These are phyloP conservation scores for Diaporthe ampelina DNA, from an alignment of 2,329 filamentous ascomycete genomes.

Conservation along the genomic window DNA sequence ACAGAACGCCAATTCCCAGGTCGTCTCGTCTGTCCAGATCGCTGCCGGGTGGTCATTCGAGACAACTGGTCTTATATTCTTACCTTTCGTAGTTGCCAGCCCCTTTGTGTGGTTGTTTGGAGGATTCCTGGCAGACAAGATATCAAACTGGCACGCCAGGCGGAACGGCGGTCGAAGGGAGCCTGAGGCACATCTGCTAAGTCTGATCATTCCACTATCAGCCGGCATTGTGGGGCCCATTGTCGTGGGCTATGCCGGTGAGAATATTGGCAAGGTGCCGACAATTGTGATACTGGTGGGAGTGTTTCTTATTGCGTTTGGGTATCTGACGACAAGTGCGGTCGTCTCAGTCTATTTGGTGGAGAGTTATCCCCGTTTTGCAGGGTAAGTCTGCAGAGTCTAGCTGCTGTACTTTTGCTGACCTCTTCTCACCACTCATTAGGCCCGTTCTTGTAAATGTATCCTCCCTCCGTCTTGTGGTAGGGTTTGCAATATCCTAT, in stretches of 20 bases:
- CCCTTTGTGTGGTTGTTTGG: conserved; percentile 48
- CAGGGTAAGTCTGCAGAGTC: conserved; percentile 42
- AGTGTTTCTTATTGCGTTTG: conserved; percentile 45
- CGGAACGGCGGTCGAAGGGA: conserved; percentile 45
- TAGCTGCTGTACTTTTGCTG: neutral
- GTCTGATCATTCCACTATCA: conserved; percentile 46
- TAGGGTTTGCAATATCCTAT: conserved; percentile 44
- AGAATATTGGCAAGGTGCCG: conserved; percentile 43
- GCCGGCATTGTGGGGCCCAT: conserved; percentile 44
- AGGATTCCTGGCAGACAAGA: conserved; percentile 51
- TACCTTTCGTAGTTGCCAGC: conserved; percentile 44
- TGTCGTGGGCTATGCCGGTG: conserved; percentile 46
- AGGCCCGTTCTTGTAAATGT: conserved; percentile 46
- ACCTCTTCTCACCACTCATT: neutral
- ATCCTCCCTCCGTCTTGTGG: conserved; percentile 44
- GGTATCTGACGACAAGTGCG: conserved; percentile 43
- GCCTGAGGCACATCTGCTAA: conserved; percentile 47
- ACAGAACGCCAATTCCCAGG: conserved; percentile 46
- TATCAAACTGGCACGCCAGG: conserved; percentile 44
- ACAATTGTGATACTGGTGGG: conserved; percentile 44
- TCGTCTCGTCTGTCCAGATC: conserved; percentile 43
- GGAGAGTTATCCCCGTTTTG: conserved; percentile 47
- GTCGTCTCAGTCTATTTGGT: conserved; percentile 47
- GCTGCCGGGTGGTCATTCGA: conserved; percentile 49
- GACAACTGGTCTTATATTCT: conserved; percentile 45